Evolutionary conservation across 805 yeast species (phyloP).

Genomic region (Candida yuanshanica): DNA sequence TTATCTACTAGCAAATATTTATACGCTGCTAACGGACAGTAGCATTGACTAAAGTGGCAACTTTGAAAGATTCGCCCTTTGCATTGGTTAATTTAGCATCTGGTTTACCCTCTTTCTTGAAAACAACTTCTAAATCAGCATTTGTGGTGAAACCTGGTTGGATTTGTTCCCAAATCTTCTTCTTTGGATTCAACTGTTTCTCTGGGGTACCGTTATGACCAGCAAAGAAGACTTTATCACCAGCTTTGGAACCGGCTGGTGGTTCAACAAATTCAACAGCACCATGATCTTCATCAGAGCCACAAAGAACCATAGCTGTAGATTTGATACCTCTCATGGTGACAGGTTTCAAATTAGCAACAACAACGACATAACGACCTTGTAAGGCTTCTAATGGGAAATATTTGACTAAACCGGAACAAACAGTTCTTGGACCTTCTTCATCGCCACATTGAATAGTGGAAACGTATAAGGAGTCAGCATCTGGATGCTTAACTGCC

Average conservation of each 20-base stretch:
- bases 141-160: slow-evolving; percentile 89
- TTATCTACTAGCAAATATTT: background rate
- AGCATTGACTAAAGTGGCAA: slow-evolving; percentile 67
- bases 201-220: slow-evolving; percentile 87
- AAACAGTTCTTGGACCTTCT: slow-evolving; percentile 96
- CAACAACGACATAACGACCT: slow-evolving; percentile 81
- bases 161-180: slow-evolving; percentile 93
- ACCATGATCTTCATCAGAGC: slow-evolving; percentile 64
- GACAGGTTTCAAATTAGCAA: slow-evolving; percentile 96
- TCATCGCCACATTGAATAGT: slow-evolving; percentile 95
- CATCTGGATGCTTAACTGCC: slow-evolving; percentile 96
- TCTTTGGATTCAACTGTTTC: slow-evolving; percentile 92
- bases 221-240: slow-evolving; percentile 95
- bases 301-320: slow-evolving; percentile 95
- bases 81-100: slow-evolving; percentile 65
- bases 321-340: slow-evolving; percentile 97
- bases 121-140: slow-evolving; percentile 70
- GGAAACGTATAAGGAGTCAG: slow-evolving; percentile 93
- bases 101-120: slow-evolving; percentile 71
- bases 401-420: slow-evolving; percentile 92
- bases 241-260: slow-evolving; percentile 88
- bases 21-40: slow-evolving; percentile 55
- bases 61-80: slow-evolving; percentile 73
- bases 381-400: slow-evolving; percentile 93
- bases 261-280: slow-evolving; percentile 91